Percentiles rank a stretch among this genome's conserved stretches.
Conservation (phyloP, 2,329 filamentous ascomycete species). For the Colletotrichum tropicicola region DNA sequence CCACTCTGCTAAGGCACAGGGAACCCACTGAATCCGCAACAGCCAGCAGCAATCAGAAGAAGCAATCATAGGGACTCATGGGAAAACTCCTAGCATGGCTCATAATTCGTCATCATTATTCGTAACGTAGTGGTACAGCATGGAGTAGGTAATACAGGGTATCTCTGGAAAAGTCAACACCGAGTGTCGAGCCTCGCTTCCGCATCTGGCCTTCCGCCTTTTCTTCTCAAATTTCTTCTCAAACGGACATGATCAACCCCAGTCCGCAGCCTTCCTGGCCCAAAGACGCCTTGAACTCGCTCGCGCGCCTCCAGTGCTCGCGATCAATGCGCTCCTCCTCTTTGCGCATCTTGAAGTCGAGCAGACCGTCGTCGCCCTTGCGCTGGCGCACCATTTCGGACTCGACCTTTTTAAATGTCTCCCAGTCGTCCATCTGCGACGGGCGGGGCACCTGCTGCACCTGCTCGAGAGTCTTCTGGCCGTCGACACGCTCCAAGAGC, state of each 20-base stretch:
- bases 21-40: too few species aligned
- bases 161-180: background rate
- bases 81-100: too few species aligned
- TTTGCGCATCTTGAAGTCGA: constrained; percentile 29
- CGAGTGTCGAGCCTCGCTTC: background rate
- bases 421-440: constrained; percentile 66
- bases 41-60: too few species aligned
- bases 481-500: constrained; percentile 52
- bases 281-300: constrained; percentile 27
- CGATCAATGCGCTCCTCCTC: constrained; percentile 30
- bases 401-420: constrained; percentile 52
- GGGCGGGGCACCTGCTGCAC: constrained; percentile 58
- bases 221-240: background rate
- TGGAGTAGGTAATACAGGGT: constrained; percentile 25
- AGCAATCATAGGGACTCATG: too few species aligned
- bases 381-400: constrained; percentile 27
- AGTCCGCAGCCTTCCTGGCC: constrained; percentile 10
- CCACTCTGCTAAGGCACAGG: too few species aligned
- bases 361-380: constrained; percentile 26
- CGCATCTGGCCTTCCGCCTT: background rate
- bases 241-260: constrained; percentile 13
- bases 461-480: constrained; percentile 52
- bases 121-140: constrained; percentile 15
- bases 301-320: constrained; percentile 29
- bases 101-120: constrained; percentile 24